Conservation (phyloP, 768 basidiomycete genomes). For the Amanita brunnescens region DNA sequence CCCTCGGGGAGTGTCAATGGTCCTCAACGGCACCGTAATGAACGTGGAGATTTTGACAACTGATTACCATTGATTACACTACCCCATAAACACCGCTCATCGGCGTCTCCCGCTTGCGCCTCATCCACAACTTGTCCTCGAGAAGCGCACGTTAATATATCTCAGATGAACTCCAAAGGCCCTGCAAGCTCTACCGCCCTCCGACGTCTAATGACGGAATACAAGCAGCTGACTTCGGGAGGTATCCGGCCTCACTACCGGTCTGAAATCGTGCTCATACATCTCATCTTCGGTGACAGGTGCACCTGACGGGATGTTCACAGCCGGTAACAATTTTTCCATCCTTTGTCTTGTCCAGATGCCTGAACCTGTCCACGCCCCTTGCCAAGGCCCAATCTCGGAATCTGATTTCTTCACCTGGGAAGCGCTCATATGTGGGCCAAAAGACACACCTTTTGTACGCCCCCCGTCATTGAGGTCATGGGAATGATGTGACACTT, state of each 20-base stretch:
- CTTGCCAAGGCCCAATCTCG: slow-evolving; percentile 63
- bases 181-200: slow-evolving; percentile 63
- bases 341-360: slow-evolving; percentile 4
- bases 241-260: slow-evolving; percentile 28
- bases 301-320: slow-evolving; percentile 93
- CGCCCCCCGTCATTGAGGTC: slow-evolving; percentile 18
- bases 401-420: slow-evolving; percentile 94
- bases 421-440: slow-evolving; percentile 92
- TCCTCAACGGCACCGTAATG: background rate
- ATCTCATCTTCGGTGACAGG: slow-evolving; percentile 29
- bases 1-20: background rate
- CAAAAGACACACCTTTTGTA: slow-evolving; percentile 92
- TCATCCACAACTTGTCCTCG: background rate
- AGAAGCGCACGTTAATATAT: background rate
- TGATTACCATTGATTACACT: background rate
- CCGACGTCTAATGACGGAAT: slow-evolving; percentile 87
- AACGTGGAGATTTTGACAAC: background rate
- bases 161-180: slow-evolving; percentile 42
- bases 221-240: slow-evolving; percentile 76
- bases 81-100: background rate
- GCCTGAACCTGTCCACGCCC: background rate
- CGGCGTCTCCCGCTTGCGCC: background rate
- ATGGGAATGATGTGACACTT: background rate
- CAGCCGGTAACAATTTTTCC: slow-evolving; percentile 54
- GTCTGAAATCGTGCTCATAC: background rate